Evolutionary conservation across 2,329 filamentous ascomycete genomes (phyloP), one percentile per base, ranked within the genome.

Genomic region (Phaeosphaeriaceae sp.): DNA sequence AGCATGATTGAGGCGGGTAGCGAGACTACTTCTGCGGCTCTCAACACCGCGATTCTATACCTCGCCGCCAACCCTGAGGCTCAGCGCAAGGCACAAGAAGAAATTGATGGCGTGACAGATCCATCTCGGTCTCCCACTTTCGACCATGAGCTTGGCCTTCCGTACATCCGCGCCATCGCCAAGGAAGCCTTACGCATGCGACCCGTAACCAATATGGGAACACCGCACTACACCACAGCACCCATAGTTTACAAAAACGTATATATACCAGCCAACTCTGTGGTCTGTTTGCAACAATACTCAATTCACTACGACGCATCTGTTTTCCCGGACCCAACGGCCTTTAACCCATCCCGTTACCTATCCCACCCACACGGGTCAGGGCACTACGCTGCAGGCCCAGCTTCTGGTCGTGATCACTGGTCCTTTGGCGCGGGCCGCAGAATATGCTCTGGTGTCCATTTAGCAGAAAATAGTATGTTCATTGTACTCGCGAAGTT

Each of bases 301-400:
- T 56, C 64, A 2, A 63, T 69, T n/a, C 67, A 70, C 51, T 68
- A 79, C 46, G 68, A 79, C 29, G 63, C 74, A 1, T 41, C 42
- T 0, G 39, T 69, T 1, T 77, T 77, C 40, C 49, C 61, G 0
- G 60, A 75, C 2, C 74, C 76, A 0, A 58, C 66, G 20, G 21
- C 26, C 3, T 81, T 80, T 62, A 70, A 75, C 2, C 78, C 79
- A 0, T 73, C 76, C 15, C 70, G 79, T 0, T 81, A 76, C 54
- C 65, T 81, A 0, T 42, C 49, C 2, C 61, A 72, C 42, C 49
- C 64, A 1, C 49, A 57, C 11, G 64, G 64, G 15, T 48, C 60
- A 6, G 70, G 63, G 13, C 61, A 68, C 29, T 75, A 72, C 26
- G 71, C 72, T 1, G 70, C 68, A 1, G 55, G 66, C 37, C 4